These are phyloP conservation scores for Phyllosticta citrichinensis DNA, from an alignment of 2,329 filamentous ascomycete genomes.

Conservation along the genomic window DNA sequence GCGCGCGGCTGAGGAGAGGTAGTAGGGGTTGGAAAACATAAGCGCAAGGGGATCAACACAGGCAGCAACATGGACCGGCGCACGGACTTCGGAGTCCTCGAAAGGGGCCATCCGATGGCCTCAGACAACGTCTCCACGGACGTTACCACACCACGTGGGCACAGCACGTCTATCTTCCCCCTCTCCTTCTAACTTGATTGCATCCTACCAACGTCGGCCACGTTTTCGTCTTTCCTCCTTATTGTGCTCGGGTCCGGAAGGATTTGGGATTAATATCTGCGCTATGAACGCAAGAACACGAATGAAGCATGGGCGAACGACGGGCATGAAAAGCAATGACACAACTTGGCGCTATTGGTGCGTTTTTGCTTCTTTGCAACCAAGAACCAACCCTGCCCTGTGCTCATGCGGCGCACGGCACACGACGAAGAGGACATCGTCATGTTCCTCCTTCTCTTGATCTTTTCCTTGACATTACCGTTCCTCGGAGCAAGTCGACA, in stretches of 20 bases:
- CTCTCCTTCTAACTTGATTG: not conserved
- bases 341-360: not conserved
- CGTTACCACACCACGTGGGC: not conserved
- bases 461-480: not conserved
- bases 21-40: not conserved
- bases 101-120: not conserved
- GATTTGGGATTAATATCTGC: not conserved
- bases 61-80: not conserved
- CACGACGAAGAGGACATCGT: not conserved
- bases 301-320: not conserved
- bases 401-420: not conserved
- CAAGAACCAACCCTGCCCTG: not conserved
- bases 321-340: not conserved
- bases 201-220: not conserved
- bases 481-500: not conserved
- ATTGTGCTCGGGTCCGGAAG: not conserved
- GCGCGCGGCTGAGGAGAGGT: constrained; percentile 3
- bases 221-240: not conserved
- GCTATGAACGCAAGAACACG: not conserved
- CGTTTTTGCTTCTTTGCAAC: not conserved
- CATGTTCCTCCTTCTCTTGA: not conserved
- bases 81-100: not conserved
- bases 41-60: not conserved
- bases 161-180: not conserved
- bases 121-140: not conserved